phyloP scores from a whole-genome alignment of 345 rosid species.

The Eucalyptus camaldulensis region DNA sequence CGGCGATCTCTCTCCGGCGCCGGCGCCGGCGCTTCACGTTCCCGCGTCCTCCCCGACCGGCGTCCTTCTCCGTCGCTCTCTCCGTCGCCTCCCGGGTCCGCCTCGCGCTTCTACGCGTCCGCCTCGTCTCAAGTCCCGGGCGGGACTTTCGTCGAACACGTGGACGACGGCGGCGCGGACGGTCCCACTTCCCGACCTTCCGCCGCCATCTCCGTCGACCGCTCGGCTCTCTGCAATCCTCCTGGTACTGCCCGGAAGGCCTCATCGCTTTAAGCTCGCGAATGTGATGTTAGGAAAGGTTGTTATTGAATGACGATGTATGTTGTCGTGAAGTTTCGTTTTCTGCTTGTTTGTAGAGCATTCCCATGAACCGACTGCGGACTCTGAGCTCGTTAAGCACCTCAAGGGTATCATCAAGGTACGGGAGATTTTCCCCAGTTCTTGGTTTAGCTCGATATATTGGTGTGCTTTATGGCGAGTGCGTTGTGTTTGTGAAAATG shows the following conservation, averaged over 20 bases:
- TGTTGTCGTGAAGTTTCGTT: not conserved
- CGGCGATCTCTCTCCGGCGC: slow-evolving; percentile 20
- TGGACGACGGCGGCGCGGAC: slow-evolving; percentile 5
- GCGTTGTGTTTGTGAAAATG: not conserved
- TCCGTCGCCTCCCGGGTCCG: not conserved
- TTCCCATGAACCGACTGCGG: slow-evolving; percentile 44
- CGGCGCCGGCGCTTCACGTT: not conserved
- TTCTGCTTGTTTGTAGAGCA: slow-evolving; percentile 23
- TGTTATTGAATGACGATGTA: not conserved
- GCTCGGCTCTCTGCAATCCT: slow-evolving; percentile 50
- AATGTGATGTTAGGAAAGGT: not conserved
- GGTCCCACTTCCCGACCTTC: slow-evolving; percentile 3
- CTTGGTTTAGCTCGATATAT: not conserved
- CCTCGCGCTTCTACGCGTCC: slow-evolving; percentile 13
- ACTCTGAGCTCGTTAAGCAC: slow-evolving; percentile 80
- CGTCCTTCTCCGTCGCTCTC: slow-evolving; percentile 1
- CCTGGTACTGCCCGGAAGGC: slow-evolving; percentile 19
- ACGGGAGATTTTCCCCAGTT: not conserved
- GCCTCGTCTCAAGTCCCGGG: slow-evolving; percentile 12
- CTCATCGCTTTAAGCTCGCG: not conserved
- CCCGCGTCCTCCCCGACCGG: not conserved
- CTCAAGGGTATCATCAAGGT: slow-evolving; percentile 92
- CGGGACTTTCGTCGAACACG: slow-evolving; percentile 27
- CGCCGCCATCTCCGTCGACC: slow-evolving; percentile 58
- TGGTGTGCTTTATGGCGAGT: not conserved